Evolutionary conservation across 1,284 basidiomycete genomes (phyloP), one percentile per base, ranked within the genome.

Genomic region (Apiotrichum montevideense): DNA sequence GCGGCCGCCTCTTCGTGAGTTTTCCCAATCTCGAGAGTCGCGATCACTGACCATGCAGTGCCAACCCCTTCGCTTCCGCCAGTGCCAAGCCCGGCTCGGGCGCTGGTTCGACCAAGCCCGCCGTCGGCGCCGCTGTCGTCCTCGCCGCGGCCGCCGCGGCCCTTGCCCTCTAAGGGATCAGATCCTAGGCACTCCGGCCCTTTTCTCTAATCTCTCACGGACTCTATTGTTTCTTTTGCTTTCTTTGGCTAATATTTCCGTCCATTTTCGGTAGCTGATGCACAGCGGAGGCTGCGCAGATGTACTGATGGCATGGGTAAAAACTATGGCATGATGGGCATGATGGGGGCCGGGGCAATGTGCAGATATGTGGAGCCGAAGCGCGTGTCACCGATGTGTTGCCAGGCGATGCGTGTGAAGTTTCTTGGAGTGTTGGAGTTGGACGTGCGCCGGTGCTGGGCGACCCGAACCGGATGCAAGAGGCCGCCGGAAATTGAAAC

Each of bases 11-110:
- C 46, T 35, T 6, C 35, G 8, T 21, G 15, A 34, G 34, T 41
- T 45, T 14, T 15, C 41, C 21, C 57, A 11, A 66, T 64, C 46
- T 59, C 62, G 6, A 66, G 66, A 40, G 21, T 21, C 21, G 21
- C 21, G 21, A 21, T 21, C 46, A 21, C 15, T 10, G 51, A 39
- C 21, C 46, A 40, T 51, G 35, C 37, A 40, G 56, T 32, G 41
- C 52, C 32, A 56, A 61, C 46, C 56, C 62, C 55, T 59, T 62
- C 52, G 51, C 58, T 6, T 42, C 60, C 13, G 15, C 52, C 40
- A 32, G 39, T 14, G 46, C 55, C 46, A 32, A 46, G 21, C 34
- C 35, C 35, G 45, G 21, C 7, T 14, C 14, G 32, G 40, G 42
- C 34, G 46, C 46, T 8, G 44, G 51, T 35, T 37, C 35, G 42